Percentiles rank a stretch among this genome's conserved stretches.
Conservation (phyloP, 768 basidiomycete species). For the Chalciporus chontae region DNA sequence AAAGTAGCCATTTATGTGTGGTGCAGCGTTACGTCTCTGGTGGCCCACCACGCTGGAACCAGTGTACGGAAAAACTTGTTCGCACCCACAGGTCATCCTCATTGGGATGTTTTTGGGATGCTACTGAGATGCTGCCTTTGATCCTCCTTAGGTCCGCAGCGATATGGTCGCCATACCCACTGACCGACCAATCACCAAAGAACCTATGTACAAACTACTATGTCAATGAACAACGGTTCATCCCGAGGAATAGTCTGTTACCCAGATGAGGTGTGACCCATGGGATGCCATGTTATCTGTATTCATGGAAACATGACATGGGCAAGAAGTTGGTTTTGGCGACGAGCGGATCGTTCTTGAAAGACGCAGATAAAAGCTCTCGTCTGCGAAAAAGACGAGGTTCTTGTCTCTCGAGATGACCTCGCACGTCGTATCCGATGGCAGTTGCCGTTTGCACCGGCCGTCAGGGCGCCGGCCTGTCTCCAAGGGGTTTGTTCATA, state of each 20-base stretch:
- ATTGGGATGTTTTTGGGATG: background rate
- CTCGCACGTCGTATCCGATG: too few species aligned
- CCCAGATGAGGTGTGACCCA: conserved; percentile 12
- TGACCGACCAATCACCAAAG: conserved; percentile 11
- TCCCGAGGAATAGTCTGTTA: background rate
- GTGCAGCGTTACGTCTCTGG: background rate
- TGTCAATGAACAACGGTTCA: conserved; percentile 21
- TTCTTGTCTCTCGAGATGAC: too few species aligned
- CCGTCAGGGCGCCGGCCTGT: too few species aligned
- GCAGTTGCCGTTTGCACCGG: too few species aligned
- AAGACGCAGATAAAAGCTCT: too few species aligned
- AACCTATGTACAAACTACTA: conserved; percentile 7
- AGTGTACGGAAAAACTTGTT: conserved; percentile 3
- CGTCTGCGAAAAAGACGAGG: too few species aligned
- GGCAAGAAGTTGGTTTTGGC: background rate
- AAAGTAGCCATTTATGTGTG: too few species aligned
- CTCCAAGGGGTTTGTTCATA: too few species aligned
- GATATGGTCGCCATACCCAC: background rate
- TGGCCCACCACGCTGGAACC: background rate
- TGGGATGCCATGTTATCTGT: conserved; percentile 15
- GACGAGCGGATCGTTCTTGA: background rate
- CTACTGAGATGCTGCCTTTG: background rate
- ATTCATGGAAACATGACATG: conserved; percentile 16
- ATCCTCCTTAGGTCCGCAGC: conserved; percentile 19
- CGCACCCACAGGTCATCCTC: too few species aligned